Percentiles rank a stretch among this genome's conserved stretches.
phyloP scores from a whole-genome alignment of 2,329 filamentous ascomycete species.

The Coccinonectria pachysandricola region DNA sequence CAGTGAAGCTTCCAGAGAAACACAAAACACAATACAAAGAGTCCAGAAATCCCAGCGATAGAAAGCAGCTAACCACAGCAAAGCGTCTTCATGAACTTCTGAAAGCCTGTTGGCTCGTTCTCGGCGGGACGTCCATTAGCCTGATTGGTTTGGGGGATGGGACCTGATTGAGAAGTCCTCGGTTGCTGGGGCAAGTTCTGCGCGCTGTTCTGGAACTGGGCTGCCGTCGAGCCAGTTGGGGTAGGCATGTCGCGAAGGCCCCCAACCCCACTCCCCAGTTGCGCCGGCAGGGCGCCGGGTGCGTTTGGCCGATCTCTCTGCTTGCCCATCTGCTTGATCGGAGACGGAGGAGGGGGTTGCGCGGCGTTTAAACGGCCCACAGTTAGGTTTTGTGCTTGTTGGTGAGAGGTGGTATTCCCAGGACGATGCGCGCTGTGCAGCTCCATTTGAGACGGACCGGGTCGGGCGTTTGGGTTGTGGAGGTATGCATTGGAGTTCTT shows the following conservation, averaged over 20 bases:
- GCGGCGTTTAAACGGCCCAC: constrained; percentile 87
- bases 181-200: constrained; percentile 69
- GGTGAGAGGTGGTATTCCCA: constrained; percentile 54
- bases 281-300: constrained; percentile 60
- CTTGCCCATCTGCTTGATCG: constrained; percentile 72
- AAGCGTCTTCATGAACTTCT: constrained; percentile 85
- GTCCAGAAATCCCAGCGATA: constrained; percentile 15
- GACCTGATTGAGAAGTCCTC: constrained; percentile 49
- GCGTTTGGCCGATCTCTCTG: constrained; percentile 66
- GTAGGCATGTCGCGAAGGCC: constrained; percentile 68
- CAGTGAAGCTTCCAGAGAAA: no score
- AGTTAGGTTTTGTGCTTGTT: constrained; percentile 56
- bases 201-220: constrained; percentile 92
- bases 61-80: constrained; percentile 64
- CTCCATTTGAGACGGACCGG: constrained; percentile 76
- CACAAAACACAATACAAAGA: no score
- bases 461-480: constrained; percentile 68
- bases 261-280: constrained; percentile 67
- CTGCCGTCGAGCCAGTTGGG: constrained; percentile 82
- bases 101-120: constrained; percentile 68
- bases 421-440: constrained; percentile 63
- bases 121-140: constrained; percentile 51
- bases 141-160: constrained; percentile 43
- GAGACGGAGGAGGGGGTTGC: constrained; percentile 80
- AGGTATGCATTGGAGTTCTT: constrained; percentile 58